These are phyloP conservation scores for Hypholoma fasciculare DNA, from an alignment of 768 basidiomycete species.

Conservation along the genomic window DNA sequence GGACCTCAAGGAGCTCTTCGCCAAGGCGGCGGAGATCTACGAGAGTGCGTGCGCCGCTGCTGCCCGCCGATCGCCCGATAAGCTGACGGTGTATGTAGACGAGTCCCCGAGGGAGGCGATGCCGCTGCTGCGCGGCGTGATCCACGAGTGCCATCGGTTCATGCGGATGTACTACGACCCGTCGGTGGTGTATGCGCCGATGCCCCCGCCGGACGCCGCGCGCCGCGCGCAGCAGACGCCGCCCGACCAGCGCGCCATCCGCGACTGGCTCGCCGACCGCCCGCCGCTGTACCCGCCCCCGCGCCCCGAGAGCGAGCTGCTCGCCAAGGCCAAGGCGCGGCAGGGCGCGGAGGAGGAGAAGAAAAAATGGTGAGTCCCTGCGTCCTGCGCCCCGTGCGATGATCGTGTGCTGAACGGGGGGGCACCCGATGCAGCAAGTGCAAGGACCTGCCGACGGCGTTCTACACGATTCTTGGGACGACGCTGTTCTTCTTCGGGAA, in stretches of 20 bases:
- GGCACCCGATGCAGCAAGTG: constrained; percentile 28
- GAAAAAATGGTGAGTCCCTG: constrained; percentile 12
- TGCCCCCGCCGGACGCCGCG: constrained; percentile 1
- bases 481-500: constrained; percentile 66
- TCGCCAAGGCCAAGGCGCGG: neutral
- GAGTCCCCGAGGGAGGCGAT: constrained; percentile 50
- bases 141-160: constrained; percentile 71
- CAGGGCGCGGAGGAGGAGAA: constrained; percentile 4
- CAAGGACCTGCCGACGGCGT: constrained; percentile 59
- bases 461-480: constrained; percentile 66
- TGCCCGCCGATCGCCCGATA: neutral
- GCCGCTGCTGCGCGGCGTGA: constrained; percentile 58
- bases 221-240: neutral
- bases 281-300: constrained; percentile 7
- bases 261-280: constrained; percentile 15
- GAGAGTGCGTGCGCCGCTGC: constrained; percentile 43
- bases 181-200: constrained; percentile 42
- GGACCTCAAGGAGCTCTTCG: constrained; percentile 64
- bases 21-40: constrained; percentile 54
- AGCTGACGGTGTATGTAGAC: constrained; percentile 22
- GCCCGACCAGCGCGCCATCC: neutral
- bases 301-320: neutral
- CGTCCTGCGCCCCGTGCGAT: neutral
- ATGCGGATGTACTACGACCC: constrained; percentile 56
- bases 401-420: neutral